Percentiles rank a stretch among this genome's conserved stretches.
Evolutionary conservation across 2,329 filamentous ascomycete genomes (phyloP).

Genomic region (Cladosporium sp.): DNA sequence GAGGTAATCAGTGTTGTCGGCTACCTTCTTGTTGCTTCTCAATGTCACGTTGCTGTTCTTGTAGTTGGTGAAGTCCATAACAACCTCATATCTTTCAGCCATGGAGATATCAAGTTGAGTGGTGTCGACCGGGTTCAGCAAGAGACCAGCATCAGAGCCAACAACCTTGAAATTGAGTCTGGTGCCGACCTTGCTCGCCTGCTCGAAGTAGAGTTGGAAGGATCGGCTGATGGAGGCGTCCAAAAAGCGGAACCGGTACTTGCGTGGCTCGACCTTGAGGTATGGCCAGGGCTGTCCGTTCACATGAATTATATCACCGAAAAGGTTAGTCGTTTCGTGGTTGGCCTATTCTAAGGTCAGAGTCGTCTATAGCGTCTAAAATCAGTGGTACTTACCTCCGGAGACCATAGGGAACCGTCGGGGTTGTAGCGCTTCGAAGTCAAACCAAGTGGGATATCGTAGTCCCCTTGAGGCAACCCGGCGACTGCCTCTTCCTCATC

Average conservation of each 20-base stretch:
- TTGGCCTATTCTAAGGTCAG: too few species aligned
- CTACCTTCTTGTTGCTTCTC: constrained; percentile 21
- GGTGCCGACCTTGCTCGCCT: constrained; percentile 27
- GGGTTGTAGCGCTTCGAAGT: constrained; percentile 49
- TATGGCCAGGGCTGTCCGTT: constrained; percentile 59
- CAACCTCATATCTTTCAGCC: constrained; percentile 56
- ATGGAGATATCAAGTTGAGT: constrained; percentile 47
- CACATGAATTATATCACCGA: constrained; percentile 56
- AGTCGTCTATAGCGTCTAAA: too few species aligned
- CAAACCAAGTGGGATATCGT: constrained; percentile 52
- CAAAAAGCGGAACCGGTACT: constrained; percentile 55
- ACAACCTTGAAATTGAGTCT: constrained; percentile 50
- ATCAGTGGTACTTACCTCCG: constrained; percentile 28
- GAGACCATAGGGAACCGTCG: constrained; percentile 48
- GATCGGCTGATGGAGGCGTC: constrained; percentile 46
- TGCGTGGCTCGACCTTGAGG: constrained; percentile 55
- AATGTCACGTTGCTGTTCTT: constrained; percentile 42
- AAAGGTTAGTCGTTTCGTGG: constrained; percentile 39
- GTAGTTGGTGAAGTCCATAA: constrained; percentile 52
- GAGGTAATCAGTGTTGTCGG: constrained; percentile 44
- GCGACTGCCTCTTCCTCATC: constrained; percentile 44
- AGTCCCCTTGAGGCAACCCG: constrained; percentile 47
- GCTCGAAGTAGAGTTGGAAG: constrained; percentile 46
- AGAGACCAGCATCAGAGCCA: constrained; percentile 51
- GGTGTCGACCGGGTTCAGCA: constrained; percentile 43